Percentiles rank a stretch among this genome's conserved stretches.
Conservation (phyloP, 495 filamentous ascomycete genomes). For the Pyrenopolyporus hunteri region DNA sequence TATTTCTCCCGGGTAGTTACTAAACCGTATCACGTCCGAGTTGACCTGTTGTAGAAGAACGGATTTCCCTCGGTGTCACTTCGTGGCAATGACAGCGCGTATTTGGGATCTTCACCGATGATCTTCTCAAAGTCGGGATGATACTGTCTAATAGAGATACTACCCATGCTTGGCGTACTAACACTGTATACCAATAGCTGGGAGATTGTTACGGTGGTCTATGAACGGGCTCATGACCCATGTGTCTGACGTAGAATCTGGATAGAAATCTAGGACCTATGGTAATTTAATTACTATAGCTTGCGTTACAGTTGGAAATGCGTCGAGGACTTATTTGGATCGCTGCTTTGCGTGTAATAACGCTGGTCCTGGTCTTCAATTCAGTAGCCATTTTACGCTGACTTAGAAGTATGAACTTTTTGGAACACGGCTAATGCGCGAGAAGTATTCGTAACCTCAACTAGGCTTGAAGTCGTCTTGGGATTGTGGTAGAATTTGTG, state of each 20-base stretch:
- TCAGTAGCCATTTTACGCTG: not conserved
- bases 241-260: not conserved
- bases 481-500: too few species aligned
- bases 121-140: constrained; percentile 30
- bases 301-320: too few species aligned
- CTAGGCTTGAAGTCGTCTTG: too few species aligned
- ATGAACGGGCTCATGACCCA: not conserved
- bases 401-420: not conserved
- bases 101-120: constrained; percentile 24
- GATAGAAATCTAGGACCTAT: not conserved
- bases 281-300: not conserved
- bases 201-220: not conserved
- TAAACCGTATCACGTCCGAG: constrained; percentile 56
- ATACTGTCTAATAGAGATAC: constrained; percentile 34
- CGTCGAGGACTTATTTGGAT: too few species aligned
- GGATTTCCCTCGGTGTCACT: constrained; percentile 45
- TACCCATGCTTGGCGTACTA: constrained; percentile 1
- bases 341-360: too few species aligned
- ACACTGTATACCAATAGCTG: not conserved
- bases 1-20: constrained; percentile 46
- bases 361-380: not conserved
- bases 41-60: constrained; percentile 68
- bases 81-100: constrained; percentile 50
- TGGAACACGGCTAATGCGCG: not conserved
- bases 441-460: too few species aligned